These are phyloP conservation scores for Apiospora aurea DNA, from an alignment of 2,329 filamentous ascomycete species.

Conservation along the genomic window DNA sequence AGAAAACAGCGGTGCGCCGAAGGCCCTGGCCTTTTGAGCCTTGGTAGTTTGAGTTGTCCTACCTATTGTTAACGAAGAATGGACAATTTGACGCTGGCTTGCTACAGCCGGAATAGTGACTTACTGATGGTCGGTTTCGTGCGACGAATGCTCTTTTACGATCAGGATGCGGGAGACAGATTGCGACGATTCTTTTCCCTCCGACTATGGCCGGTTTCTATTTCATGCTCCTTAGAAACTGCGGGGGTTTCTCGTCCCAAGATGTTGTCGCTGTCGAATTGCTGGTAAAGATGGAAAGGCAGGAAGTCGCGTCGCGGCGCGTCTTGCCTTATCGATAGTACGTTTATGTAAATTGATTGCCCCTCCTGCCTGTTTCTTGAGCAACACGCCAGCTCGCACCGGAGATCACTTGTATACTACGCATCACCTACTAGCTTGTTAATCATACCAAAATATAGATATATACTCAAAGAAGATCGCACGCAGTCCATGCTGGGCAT, in stretches of 20 bases:
- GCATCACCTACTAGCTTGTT: not conserved
- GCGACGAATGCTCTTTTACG: not conserved
- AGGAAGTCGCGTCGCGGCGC: constrained; percentile 14
- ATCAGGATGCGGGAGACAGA: not conserved
- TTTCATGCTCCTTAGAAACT: not conserved
- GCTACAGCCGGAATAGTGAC: not conserved
- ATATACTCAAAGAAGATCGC: too few species aligned
- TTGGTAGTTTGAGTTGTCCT: not conserved
- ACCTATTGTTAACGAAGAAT: not conserved
- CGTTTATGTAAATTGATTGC: not conserved
- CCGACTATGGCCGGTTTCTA: not conserved
- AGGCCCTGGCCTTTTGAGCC: too few species aligned
- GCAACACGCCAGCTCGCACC: not conserved
- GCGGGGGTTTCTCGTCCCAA: not conserved
- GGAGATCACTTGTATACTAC: not conserved
- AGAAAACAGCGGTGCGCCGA: not conserved
- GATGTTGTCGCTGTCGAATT: not conserved
- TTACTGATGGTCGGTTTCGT: not conserved
- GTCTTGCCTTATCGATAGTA: constrained; percentile 9
- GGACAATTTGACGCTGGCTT: not conserved
- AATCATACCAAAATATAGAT: not conserved
- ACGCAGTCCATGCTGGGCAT: too few species aligned
- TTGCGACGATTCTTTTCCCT: not conserved
- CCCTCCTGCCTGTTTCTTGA: not conserved
- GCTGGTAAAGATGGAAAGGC: not conserved